Evolutionary conservation across 768 basidiomycete species (phyloP).

Genomic region (Pisolithus albus): DNA sequence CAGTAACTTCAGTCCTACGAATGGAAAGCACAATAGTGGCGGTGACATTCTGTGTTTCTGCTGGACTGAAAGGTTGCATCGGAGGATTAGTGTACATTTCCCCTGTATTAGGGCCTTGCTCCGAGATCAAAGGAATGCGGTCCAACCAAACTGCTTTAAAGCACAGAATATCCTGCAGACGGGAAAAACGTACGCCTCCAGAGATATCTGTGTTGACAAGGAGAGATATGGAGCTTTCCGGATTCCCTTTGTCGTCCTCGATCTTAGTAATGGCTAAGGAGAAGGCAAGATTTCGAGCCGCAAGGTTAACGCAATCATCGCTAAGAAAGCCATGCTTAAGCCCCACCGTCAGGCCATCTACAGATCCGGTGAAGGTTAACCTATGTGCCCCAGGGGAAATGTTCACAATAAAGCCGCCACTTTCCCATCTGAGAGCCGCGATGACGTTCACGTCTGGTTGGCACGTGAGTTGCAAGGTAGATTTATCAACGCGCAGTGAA

Average conservation of each 20-base stretch:
- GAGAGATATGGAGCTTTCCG: slow-evolving; percentile 56
- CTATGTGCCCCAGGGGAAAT: slow-evolving; percentile 68
- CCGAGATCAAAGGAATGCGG: slow-evolving; percentile 68
- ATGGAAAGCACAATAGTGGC: slow-evolving; percentile 65
- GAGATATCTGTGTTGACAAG: slow-evolving; percentile 82
- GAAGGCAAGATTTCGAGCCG: slow-evolving; percentile 77
- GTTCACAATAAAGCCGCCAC: slow-evolving; percentile 83
- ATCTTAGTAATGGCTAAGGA: slow-evolving; percentile 62
- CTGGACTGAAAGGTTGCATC: slow-evolving; percentile 8
- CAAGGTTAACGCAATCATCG: slow-evolving; percentile 73
- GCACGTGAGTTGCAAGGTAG: slow-evolving; percentile 79
- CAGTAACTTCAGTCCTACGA: slow-evolving; percentile 63
- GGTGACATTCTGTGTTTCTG: slow-evolving; percentile 40
- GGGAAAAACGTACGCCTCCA: slow-evolving; percentile 73
- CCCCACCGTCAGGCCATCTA: slow-evolving; percentile 75
- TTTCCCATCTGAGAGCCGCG: slow-evolving; percentile 86
- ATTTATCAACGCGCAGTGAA: slow-evolving; percentile 88
- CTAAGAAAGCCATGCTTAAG: slow-evolving; percentile 82
- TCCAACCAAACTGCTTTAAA: slow-evolving; percentile 96
- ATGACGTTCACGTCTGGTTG: slow-evolving; percentile 90
- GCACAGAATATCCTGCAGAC: slow-evolving; percentile 86
- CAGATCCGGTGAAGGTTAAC: slow-evolving; percentile 67
- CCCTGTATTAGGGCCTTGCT: slow-evolving; percentile 23
- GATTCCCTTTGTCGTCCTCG: slow-evolving; percentile 28
- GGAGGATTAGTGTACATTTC: slow-evolving; percentile 13